Conservation (phyloP, 768 basidiomycete genomes). For the Nidula microcarpa region DNA sequence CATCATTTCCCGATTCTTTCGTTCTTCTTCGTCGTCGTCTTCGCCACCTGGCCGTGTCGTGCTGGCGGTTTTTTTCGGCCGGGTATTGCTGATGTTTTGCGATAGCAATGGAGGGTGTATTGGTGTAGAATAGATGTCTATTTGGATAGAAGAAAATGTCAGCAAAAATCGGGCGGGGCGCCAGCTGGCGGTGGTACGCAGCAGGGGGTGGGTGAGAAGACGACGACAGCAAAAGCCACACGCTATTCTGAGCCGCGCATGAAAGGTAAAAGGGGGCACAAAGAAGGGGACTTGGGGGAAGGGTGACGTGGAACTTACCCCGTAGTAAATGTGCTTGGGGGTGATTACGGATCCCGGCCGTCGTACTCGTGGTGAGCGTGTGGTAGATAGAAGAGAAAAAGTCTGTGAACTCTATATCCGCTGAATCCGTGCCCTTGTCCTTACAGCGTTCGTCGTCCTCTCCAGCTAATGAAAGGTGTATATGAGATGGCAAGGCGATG, state of each 20-base stretch:
- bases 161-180: background rate
- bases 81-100: background rate
- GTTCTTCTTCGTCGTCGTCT: background rate
- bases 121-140: conserved; percentile 1
- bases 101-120: conserved; percentile 4
- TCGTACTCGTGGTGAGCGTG: background rate
- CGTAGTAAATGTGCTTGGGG: conserved; percentile 4
- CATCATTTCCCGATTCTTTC: conserved; percentile 30
- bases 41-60: too few species aligned
- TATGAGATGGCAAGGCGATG: too few species aligned
- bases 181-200: too few species aligned
- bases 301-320: conserved; percentile 15
- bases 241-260: too few species aligned
- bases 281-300: too few species aligned
- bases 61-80: too few species aligned
- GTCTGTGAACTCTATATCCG: background rate
- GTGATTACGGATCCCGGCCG: conserved; percentile 10
- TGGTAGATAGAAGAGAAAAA: background rate
- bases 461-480: too few species aligned
- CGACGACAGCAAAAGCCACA: too few species aligned
- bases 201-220: too few species aligned
- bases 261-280: too few species aligned
- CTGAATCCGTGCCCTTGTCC: too few species aligned
- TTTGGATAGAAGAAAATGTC: background rate
- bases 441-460: too few species aligned